Evolutionary conservation across 345 rosid genomes (phyloP), one percentile per base, ranked within the genome.

Genomic region (Acer saccharum): DNA sequence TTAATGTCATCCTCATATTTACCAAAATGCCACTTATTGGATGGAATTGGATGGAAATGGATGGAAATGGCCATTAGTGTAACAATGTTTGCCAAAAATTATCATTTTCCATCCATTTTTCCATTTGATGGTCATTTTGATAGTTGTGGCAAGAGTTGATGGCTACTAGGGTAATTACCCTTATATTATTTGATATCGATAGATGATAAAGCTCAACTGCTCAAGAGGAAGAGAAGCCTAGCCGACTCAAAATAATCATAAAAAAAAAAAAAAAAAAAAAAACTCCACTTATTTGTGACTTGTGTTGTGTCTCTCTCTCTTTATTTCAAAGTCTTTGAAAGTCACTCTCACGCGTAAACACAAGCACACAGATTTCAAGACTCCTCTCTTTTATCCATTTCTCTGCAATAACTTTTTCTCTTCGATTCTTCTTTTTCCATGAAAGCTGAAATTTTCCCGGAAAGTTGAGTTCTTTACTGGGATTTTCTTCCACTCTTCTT

Each of bases 321-420:
- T n/a, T 71, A 64, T 73, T 83, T 70, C 62, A 78, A 43, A 63
- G 74, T 41, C 72, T 71, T 60, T 20, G 27, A 65, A 32, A 68
- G 83, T 85, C 80, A 68, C 79, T 76, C 82, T 80, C 81, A 83
- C 86, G 87, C 88, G 82, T 73, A 74, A 74, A 74, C 76, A 16
- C 63, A 77, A 65, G 64, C 66, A 77, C 73, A 68, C 8, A 4
- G 63, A 41, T 23, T 61, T 44, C 63, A 23, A 50, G 17, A 44
- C 74, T 66, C 48, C 41, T 52, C 11, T 3, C 50, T 46, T 58
- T 41, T 65, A 13, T 4, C 66, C 17, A 27, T 65, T 27, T 65
- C 35, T 60, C 64, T 60, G 64, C 64, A 60, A 60, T 27, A 20
- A 20, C 64, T 60, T 60, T 60, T 27, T 60, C 27, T 20, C 46